Evolutionary conservation across 768 basidiomycete genomes (phyloP), one percentile per base, ranked within the genome.

Genomic region (Paxillus involutus): DNA sequence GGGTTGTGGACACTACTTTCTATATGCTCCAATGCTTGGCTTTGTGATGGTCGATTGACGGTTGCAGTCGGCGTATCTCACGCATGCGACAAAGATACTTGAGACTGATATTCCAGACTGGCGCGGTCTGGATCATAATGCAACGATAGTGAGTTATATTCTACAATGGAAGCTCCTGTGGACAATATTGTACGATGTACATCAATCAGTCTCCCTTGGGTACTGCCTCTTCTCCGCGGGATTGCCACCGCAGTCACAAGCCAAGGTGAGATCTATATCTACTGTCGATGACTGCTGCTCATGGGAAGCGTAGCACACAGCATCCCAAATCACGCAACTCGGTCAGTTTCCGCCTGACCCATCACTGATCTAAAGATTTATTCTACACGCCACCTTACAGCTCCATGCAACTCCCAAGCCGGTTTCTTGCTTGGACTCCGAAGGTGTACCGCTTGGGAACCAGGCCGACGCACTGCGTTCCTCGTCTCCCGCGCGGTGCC

Each of bases 281-380:
- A 65, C 60, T 65, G 63, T 63, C 35, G 16, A 44, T 47, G 24
- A 26, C 50, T 56, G 40, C 46, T 51, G 41, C 59, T 65, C 42
- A 55, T 51, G 37, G 52, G 52, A 51, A 40, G 37, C 44, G 44
- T 24, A 53, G 55, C 36, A n/a, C 37, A n/a, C 30, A 24, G 21
- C 36, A 45, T 29, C 30, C 45, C 21, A 12, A 40, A 48, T 48
- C 30, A 32, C 49, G 29, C 42, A 24, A 46, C 21, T 33, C 49
- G 44, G 61, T 63, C 44, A 52, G 50, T 52, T 19, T 49, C 30
- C 32, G n/a, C 45, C 48, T 49, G 53, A 19, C 17, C 16, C 26
- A 49, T n/a, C 3, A 16, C 19, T 35, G 7, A 21, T 44, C 36
- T 30, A 19, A 14, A 9, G 26, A 37, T 56, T 56, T 60, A 50